Conservation (phyloP, 2,329 filamentous ascomycete genomes). For the Ceratocystis cubensis region DNA sequence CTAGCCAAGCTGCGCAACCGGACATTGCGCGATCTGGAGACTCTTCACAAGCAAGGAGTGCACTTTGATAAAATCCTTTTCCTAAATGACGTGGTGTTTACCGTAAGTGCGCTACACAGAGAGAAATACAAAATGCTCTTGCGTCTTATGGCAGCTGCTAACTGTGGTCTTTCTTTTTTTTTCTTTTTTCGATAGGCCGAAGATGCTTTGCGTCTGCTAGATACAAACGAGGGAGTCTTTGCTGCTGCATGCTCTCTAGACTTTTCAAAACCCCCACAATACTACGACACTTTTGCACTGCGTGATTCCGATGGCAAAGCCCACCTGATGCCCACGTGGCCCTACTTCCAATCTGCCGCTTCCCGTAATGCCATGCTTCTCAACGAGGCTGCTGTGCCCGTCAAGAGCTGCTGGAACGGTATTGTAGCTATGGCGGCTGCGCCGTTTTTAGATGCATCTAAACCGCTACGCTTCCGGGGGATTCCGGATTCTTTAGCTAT, state of each 20-base stretch:
- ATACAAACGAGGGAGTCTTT: conserved; percentile 46
- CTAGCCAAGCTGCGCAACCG: conserved; percentile 51
- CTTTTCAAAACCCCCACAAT: conserved; percentile 40
- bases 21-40: conserved; percentile 46
- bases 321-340: conserved; percentile 43
- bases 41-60: conserved; percentile 38
- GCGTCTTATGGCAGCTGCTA: neutral
- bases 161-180: neutral
- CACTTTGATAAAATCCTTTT: conserved; percentile 48
- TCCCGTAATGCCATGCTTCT: conserved; percentile 43
- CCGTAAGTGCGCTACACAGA: conserved; percentile 29
- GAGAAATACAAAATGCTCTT: neutral
- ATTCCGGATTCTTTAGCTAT: conserved; percentile 49
- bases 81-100: conserved; percentile 52
- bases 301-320: conserved; percentile 41
- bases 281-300: conserved; percentile 53
- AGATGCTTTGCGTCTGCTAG: conserved; percentile 43
- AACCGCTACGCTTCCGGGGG: conserved; percentile 46
- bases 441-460: conserved; percentile 38
- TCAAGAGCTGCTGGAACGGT: conserved; percentile 36
- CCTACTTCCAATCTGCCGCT: conserved; percentile 40
- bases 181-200: conserved; percentile 31
- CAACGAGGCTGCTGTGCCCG: conserved; percentile 35
- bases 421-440: conserved; percentile 41
- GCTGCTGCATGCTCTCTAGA: conserved; percentile 51